Evolutionary conservation across 129 eudicot genomes (phyloP), one percentile per base, ranked within the genome.

Genomic region (Tanacetum coccineum): DNA sequence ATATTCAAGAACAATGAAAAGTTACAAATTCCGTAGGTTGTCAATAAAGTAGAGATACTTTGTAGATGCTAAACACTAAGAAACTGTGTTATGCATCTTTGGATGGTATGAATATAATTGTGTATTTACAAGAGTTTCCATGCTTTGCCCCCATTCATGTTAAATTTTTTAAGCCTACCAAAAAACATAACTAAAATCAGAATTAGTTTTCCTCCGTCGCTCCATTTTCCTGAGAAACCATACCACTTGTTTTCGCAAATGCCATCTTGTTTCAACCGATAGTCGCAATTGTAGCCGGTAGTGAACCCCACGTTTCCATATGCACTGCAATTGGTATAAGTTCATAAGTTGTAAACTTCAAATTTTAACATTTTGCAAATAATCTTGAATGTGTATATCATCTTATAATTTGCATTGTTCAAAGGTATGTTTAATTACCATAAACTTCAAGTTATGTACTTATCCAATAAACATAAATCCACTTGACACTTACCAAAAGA

Each of bases 261-360:
- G 47, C 67, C 75, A 21, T 87, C 88, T 5, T 58, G 68, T 15
- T 80, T 81, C 13, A 76, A 12, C 22, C 75, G 59, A 14, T 81
- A 85, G 15, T 67, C 85, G 62, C 97, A 91, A 19, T 81, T 91
- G 26, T 91, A 91, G 6, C 97, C 97, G 0, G 79, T 91, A 13
- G 97, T 56, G 74, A 86, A 91, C 32, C 97, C 97, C 44, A 91
- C 97, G 30, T 85, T 87, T 56, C 97, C 97, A 71, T 91, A 87
- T 39, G 96, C 90, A 69, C 97, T 87, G 88, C 77, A 74, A 64
- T 22, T 25, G 17, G 3, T 52, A 25, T 0, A 73, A 40, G 26
- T 4, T 40, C 8, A 13, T 9, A 65, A 40, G 58, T 25, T 44
- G 8, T 44, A 55, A 39, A 42, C 28, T 70, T 32, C 13, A 0